These are phyloP conservation scores for Haplosporangium gracile DNA, from an alignment of 192 early-diverging fungal genomes.

Conservation along the genomic window DNA sequence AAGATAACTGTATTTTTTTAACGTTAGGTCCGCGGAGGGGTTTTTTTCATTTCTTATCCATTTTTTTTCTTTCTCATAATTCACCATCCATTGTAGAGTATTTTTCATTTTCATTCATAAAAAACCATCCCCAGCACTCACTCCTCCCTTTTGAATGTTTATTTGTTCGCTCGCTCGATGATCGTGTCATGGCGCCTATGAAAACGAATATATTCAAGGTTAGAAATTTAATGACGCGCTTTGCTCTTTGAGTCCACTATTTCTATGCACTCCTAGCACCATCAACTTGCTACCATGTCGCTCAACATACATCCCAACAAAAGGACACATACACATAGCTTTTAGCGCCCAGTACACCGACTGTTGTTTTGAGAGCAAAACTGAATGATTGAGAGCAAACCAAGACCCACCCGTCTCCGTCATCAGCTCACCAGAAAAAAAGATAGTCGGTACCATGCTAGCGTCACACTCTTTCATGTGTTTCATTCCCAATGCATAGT, in stretches of 20 bases:
- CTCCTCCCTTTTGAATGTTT: not conserved
- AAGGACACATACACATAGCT: not conserved
- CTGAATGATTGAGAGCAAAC: not conserved
- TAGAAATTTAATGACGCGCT: not conserved
- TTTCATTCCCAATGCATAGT: not conserved
- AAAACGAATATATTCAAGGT: not conserved
- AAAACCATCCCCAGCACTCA: not conserved
- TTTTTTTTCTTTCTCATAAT: constrained; percentile 34
- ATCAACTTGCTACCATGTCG: not conserved
- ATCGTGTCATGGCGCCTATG: not conserved
- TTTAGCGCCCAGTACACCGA: not conserved
- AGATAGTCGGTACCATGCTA: not conserved
- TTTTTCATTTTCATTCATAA: constrained; percentile 8
- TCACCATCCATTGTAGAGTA: constrained; percentile 10
- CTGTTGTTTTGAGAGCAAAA: not conserved
- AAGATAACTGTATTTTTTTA: constrained; percentile 8
- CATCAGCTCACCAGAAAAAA: not conserved
- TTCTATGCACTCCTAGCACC: not conserved
- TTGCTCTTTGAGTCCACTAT: not conserved
- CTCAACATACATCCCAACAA: not conserved
- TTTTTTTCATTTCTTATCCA: constrained; percentile 16
- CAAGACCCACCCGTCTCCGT: not conserved
- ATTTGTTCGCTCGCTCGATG: not conserved
- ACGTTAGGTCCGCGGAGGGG: not conserved
- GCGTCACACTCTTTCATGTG: not conserved